phyloP scores from a whole-genome alignment of 2,329 filamentous ascomycete genomes.

The Exophiala spinifera region DNA sequence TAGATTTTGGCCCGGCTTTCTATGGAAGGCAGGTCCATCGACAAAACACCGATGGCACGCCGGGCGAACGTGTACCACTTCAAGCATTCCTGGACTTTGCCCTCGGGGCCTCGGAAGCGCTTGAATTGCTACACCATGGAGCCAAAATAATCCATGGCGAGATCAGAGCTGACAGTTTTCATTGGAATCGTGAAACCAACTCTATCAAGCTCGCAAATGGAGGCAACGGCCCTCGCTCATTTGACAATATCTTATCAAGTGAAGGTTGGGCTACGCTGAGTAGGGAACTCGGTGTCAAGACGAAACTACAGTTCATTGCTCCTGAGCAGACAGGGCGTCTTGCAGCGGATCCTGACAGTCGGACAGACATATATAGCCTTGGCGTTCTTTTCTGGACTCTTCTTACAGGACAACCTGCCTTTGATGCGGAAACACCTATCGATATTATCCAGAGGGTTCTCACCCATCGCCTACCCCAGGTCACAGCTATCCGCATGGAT shows the following conservation, averaged over 20 bases:
- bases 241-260: slow-evolving; percentile 81
- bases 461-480: slow-evolving; percentile 70
- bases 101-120: slow-evolving; percentile 78
- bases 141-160: slow-evolving; percentile 86
- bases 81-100: slow-evolving; percentile 84
- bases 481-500: slow-evolving; percentile 75
- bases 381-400: slow-evolving; percentile 87
- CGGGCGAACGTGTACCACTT: slow-evolving; percentile 64
- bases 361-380: slow-evolving; percentile 90
- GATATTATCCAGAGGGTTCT: slow-evolving; percentile 91
- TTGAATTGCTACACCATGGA: slow-evolving; percentile 88
- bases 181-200: slow-evolving; percentile 70
- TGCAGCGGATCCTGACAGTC: slow-evolving; percentile 83
- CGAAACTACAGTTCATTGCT: slow-evolving; percentile 87
- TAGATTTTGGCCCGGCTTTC: slow-evolving; percentile 71
- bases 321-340: slow-evolving; percentile 93
- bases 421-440: slow-evolving; percentile 73
- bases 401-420: slow-evolving; percentile 74
- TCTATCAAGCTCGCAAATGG: slow-evolving; percentile 78
- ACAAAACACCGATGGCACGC: slow-evolving; percentile 40
- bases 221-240: slow-evolving; percentile 80
- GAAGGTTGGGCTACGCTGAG: slow-evolving; percentile 83
- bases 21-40: slow-evolving; percentile 56
- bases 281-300: slow-evolving; percentile 78
- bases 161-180: slow-evolving; percentile 84